Evolutionary conservation across 176 grass and related monocot species (phyloP), one percentile per base, ranked within the genome.

Genomic region (Cenchrus americanus): DNA sequence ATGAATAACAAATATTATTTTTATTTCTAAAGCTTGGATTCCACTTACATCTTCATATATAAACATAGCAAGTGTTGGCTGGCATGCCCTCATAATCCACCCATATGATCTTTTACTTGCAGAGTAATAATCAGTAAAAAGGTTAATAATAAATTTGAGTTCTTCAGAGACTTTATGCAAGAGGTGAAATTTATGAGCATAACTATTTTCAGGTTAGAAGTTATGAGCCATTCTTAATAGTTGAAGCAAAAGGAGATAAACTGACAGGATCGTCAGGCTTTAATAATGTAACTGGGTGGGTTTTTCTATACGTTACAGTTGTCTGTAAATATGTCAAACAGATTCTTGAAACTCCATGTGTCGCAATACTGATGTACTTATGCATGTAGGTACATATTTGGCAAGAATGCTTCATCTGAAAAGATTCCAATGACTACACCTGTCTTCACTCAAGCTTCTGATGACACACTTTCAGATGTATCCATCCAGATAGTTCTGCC

Each of bases 351-450:
- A 71, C 4, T 49, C 44, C 22, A 8, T 66, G 18, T 60, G 22
- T 72, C 7, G 4, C 48, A 78, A 74, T 68, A 73, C 79, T 50
- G 7, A 85, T 15, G 11, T 79, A 58, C 71, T 12, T 78, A 66
- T 59, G 62, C n/a, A 48, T 93, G 10, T 85, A 98, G 96, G 69
- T 98, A 98, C 81, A 95, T 98, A 83, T 98, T 95, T 80, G 93
- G 91, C 19, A 98, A 92, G 63, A 98, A 98, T 82, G 90, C 93
- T 66, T 92, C 89, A 8, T 86, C 76, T 30, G 96, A 98, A 70
- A 98, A 95, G 87, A 95, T 98, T 66, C 83, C 91, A 8, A 98
- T 98, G 96, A 98, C 96, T 43, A 94, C 93, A 62, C 96, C 96
- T 65, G 96, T 98, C 64, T 98, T 98, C 84, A 95, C 96, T 52